Conservation (phyloP, 441 rosid species). For the Aleurites moluccanus region DNA sequence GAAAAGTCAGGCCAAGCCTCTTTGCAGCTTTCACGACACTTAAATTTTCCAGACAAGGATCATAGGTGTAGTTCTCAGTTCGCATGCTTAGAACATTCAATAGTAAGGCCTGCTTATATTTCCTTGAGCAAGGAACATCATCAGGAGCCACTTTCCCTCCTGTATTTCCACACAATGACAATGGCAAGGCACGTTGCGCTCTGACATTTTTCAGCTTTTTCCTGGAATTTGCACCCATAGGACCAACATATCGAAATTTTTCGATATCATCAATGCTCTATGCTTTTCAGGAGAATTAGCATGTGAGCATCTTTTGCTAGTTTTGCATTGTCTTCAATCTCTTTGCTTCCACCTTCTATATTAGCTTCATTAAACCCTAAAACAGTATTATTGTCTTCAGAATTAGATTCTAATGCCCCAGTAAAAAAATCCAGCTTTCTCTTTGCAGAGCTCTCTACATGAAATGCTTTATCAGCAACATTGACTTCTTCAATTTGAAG, state of each 20-base stretch:
- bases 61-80: constrained; percentile 17
- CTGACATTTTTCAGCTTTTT: neutral
- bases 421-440: constrained; percentile 25
- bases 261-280: constrained; percentile 30
- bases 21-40: constrained; percentile 42
- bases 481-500: neutral
- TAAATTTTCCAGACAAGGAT: constrained; percentile 23
- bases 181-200: constrained; percentile 28
- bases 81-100: constrained; percentile 32
- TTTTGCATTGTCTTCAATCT: constrained; percentile 7
- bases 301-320: constrained; percentile 1
- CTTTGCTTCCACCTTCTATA: neutral
- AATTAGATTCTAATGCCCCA: neutral
- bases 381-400: neutral
- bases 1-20: constrained; percentile 41
- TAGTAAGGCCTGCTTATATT: constrained; percentile 12
- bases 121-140: neutral
- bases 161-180: constrained; percentile 19
- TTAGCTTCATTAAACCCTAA: neutral
- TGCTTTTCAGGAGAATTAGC: constrained; percentile 11
- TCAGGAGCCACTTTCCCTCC: neutral
- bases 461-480: neutral
- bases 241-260: constrained; percentile 23
- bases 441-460: constrained; percentile 12
- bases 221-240: constrained; percentile 6